Base-by-base conservation (phyloP, 2,329 filamentous ascomycete species). In the Calycina herbarum region DNA sequence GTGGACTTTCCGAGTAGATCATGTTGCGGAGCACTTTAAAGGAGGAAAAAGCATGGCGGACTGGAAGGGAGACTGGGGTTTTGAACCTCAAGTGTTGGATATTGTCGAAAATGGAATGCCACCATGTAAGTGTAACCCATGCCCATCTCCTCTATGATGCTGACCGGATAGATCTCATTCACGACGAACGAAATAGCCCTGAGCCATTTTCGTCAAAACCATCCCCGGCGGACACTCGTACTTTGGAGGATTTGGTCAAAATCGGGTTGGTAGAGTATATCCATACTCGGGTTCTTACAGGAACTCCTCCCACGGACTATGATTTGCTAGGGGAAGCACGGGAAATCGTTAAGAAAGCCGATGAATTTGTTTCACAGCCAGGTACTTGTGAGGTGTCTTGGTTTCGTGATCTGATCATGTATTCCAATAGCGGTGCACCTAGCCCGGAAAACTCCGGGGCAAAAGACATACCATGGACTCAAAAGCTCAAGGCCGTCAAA, bases 1-100 rank as follows among this genome's bases (percentile, higher is more conserved):
- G 57, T 89, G 87, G 87, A 82, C 81, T 10, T 79, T 82, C 64
- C 80, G 87, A 73, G 80, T 85, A 17, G 86, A 89, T 71, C 87
- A 89, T 72, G 77, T 89, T 48, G 86, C 87, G n/a, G 85, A 88
- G 69, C 87, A 89, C 76, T 89, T 89, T 79, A 89, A 88, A 77
- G 84, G 81, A 31, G 86, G 87, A 78, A 84, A 83, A 69, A 86
- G 84, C 72, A 89, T 89, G 86, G 85, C 83, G 68, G 85, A 89
- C 76, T 89, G 87, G 87, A 87, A 88, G 80, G 87, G 87, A 79
- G 86, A 87, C 76, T 89, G 86, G 86, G 87, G 87, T 80, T 89
- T 89, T 68, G 86, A 89, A 64, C 78, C 79, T 33, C 82, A 85
- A 42, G 82, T 89, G 54, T 79, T 87, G 70, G 81, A 86, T 68